These are phyloP conservation scores for Coprinellus micaceus DNA, from an alignment of 768 basidiomycete species.

Conservation along the genomic window DNA sequence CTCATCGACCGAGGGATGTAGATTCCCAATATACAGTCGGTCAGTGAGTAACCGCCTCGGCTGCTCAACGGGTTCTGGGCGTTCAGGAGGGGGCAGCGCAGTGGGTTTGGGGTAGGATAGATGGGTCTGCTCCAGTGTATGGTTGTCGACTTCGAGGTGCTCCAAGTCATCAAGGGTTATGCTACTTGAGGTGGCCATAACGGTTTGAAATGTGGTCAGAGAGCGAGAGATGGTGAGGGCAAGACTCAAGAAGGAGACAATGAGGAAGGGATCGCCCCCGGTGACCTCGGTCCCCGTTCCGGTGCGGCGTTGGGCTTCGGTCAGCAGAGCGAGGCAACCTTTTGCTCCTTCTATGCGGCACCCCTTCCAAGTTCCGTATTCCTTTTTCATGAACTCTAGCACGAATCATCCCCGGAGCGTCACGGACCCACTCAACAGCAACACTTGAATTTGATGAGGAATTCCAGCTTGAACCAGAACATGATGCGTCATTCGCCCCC, in stretches of 20 bases:
- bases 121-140: slow-evolving; percentile 8
- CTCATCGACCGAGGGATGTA: slow-evolving; percentile 87
- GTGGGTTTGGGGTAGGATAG: slow-evolving; percentile 18
- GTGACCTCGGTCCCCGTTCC: no score
- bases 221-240: not conserved
- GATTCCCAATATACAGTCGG: slow-evolving; percentile 86
- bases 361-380: no score
- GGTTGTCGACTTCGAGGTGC: not conserved
- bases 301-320: no score
- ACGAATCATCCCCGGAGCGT: no score
- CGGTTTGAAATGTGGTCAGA: not conserved
- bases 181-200: slow-evolving; percentile 1
- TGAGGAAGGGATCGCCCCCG: no score
- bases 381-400: no score
- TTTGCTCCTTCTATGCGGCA: no score
- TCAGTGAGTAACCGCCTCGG: slow-evolving; percentile 48
- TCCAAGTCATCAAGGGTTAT: slow-evolving; percentile 17
- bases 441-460: no score
- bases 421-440: no score
- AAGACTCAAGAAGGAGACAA: no score
- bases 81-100: slow-evolving; percentile 2
- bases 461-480: no score
- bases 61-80: slow-evolving; percentile 22
- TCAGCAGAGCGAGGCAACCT: not conserved
- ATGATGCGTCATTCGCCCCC: no score